Base-by-base conservation (phyloP, 805 yeast genomes). In the Starmerella apicola region DNA sequence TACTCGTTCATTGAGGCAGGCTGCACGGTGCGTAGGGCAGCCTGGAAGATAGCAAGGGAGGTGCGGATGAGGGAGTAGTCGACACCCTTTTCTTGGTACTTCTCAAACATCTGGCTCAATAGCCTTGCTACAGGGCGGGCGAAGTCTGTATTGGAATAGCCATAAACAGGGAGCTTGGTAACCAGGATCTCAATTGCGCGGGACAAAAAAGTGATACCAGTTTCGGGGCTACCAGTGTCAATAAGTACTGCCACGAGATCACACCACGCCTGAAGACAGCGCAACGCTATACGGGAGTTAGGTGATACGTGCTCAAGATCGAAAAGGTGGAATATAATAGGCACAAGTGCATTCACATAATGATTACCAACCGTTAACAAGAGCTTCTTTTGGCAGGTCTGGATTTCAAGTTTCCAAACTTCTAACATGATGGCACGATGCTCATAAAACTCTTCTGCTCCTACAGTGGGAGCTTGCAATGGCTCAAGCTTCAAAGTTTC, bases 241-340 rank as follows among this genome's bases (percentile, higher is more conserved):
- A 82, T 74, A 33, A 83, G 60, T 3, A 84, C 74, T 45, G 84
- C 83, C 19, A 83, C 76, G 36, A 86, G 58, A 49, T 77, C 78
- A 18, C 78, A 76, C 97, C 97, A 88, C 0, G 93, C 72, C 52
- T 78, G 83, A 22, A 88, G 61, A 42, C 78, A 73, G 12, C 68
- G 61, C 34, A 79, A 61, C 45, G 91, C 7, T 66, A 62, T 29
- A 3, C 25, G 22, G 20, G 26, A 24, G 8, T 88, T 78, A 0
- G 84, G 69, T 5, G 33, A 16, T 1, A 79, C 25, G 10, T 65
- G 38, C 33, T 48, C 45, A 31, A 56, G 44, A 44, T 69, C 68
- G 31, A 78, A 22, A 3, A 45, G 26, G 1, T 22, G 8, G 17
- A 41, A 44, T 2, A 45, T 31, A 9, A 33, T 26, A 7, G 50